phyloP scores from a whole-genome alignment of 805 yeast genomes.

The Metschnikowia henanensis region DNA sequence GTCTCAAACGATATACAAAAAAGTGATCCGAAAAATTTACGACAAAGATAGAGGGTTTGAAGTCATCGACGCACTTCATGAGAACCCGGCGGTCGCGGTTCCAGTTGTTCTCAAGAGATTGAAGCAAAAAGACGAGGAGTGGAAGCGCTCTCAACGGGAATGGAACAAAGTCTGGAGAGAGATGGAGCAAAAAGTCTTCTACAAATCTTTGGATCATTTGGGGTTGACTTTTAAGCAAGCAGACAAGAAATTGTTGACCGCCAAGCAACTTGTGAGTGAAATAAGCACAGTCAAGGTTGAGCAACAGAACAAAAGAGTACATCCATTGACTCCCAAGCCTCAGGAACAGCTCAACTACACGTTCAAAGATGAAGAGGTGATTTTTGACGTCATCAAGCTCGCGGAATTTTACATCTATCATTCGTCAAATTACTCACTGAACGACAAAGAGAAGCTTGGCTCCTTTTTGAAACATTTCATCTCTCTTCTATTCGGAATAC shows the following conservation, averaged over 20 bases:
- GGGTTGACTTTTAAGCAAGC: conserved; percentile 97
- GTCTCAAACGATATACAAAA: conserved; percentile 87
- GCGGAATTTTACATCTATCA: conserved; percentile 65
- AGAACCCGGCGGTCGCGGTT: conserved; percentile 91
- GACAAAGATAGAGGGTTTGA: conserved; percentile 95
- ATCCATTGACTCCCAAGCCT: conserved; percentile 87
- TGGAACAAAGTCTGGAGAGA: conserved; percentile 99
- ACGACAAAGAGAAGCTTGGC: conserved; percentile 76
- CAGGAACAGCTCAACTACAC: conserved; percentile 65
- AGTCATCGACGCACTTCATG: conserved; percentile 93
- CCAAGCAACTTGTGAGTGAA: conserved; percentile 87
- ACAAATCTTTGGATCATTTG: conserved; percentile 90
- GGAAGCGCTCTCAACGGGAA: conserved; percentile 97
- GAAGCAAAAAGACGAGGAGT: conserved; percentile 97
- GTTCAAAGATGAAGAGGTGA: conserved; percentile 64
- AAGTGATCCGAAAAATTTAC: conserved; percentile 87
- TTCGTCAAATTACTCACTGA: conserved; percentile 71
- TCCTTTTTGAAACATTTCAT: conserved; percentile 71
- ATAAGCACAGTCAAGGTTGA: conserved; percentile 91
- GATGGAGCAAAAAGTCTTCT: conserved; percentile 92
- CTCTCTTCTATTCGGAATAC: conserved; percentile 67
- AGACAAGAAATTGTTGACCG: conserved; percentile 87
- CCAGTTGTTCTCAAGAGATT: conserved; percentile 90
- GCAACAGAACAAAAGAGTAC: conserved; percentile 81
- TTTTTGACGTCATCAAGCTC: conserved; percentile 72